Evolutionary conservation across 176 grass and related monocot species (phyloP).

Genomic region (Tillandsia leiboldiana): DNA sequence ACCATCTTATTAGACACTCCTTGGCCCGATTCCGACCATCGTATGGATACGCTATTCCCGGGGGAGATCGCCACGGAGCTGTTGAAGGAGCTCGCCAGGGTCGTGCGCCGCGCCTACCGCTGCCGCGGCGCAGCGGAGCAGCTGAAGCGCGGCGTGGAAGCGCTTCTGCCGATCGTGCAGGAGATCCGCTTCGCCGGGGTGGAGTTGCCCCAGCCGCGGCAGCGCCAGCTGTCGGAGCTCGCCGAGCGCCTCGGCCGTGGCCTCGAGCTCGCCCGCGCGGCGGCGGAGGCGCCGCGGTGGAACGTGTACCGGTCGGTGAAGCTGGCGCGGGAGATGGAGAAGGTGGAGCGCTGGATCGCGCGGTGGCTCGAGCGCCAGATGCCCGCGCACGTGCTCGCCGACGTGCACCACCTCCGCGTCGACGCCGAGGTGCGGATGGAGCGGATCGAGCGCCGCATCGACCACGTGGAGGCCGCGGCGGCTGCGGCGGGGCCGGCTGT

Average conservation of each 20-base stretch:
- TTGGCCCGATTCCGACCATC: background rate
- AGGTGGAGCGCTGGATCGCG: conserved; percentile 58
- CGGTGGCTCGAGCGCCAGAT: conserved; percentile 73
- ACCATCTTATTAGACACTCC: no score
- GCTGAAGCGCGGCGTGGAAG: conserved; percentile 72
- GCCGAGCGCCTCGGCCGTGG: conserved; percentile 47
- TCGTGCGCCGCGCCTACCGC: conserved; percentile 40
- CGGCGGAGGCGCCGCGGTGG: conserved; percentile 58
- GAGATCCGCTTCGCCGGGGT: conserved; percentile 26
- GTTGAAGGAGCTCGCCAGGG: conserved; percentile 48
- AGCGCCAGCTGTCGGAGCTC: conserved; percentile 54
- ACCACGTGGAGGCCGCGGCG: conserved; percentile 33
- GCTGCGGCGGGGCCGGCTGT: background rate
- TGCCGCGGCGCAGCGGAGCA: conserved; percentile 74
- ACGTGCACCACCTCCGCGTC: conserved; percentile 56
- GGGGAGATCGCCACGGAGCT: conserved; percentile 52
- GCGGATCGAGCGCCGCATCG: conserved; percentile 64
- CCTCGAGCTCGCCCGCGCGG: conserved; percentile 71
- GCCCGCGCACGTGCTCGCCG: conserved; percentile 54
- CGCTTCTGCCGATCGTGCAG: conserved; percentile 73
- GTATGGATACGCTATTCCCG: conserved; percentile 29
- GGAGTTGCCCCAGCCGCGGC: conserved; percentile 32
- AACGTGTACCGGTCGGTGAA: conserved; percentile 91
- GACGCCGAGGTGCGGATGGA: conserved; percentile 53
- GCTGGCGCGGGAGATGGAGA: conserved; percentile 71